Base-by-base conservation (phyloP, 257 asterid species). In the Petunia secreta region DNA sequence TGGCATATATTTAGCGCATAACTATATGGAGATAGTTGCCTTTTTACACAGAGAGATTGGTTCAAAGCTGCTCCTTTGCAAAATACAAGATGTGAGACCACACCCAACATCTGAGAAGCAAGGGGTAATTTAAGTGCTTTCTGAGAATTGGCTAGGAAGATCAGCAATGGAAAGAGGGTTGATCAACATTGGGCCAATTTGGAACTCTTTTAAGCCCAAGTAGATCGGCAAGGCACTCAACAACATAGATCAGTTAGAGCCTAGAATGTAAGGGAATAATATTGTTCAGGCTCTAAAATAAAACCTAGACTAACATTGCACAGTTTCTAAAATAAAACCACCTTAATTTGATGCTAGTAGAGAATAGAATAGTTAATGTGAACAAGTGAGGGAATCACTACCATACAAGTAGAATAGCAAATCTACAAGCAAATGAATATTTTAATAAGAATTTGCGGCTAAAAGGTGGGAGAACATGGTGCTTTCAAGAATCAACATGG, bases 41-140 rank as follows among this genome's bases (percentile, higher is more conserved):
- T 66, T 40, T 66, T 43, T 55, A 43, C 75, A 4, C n/a, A 68
- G 8, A 16, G 75, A 68, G 55, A 67, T 25, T 67, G 75, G 39
- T 68, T 68, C 39, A 4, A 3, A 0, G 2, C 2, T 43, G 75
- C 39, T 16, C 3, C 57, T n/a, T 43, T 43, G 75, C 55, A 8
- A 67, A 64, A n/a, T 44, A 8, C 55, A 8, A 68, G 75, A 8
- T 8, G 57, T 43, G 57, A 43, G 55, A 43, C 39, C n/a, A 67
- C 16, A 43, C 40, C 55, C 54, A 8, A 71, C 44, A 71, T 48
- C 40, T 43, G 16, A 48, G 10, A 67, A 43, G 11, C 44, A 34
- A 7, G 2, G 77, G 60, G 60, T 1, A 46, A 71, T 44, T 25
- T 8, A 71, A 39, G 75, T n/a, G 34, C 41, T 71, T 71, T 48